phyloP scores from a whole-genome alignment of 2,329 filamentous ascomycete species.

The Alternaria rosae region DNA sequence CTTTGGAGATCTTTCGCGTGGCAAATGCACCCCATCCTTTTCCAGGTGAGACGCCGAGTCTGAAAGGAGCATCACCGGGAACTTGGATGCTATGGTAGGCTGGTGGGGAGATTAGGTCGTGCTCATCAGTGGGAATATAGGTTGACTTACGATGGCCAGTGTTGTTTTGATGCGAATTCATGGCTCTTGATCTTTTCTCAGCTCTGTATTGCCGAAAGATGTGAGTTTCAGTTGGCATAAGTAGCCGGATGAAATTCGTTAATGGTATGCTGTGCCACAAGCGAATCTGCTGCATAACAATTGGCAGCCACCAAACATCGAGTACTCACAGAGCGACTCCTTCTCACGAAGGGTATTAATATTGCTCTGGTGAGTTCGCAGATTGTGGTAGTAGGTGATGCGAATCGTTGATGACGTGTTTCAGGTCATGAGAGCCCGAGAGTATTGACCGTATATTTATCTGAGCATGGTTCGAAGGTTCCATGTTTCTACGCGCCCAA shows the following conservation, averaged over 20 bases:
- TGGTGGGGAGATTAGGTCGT: not conserved
- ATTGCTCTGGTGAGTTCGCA: no score
- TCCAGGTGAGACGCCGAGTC: slow-evolving; percentile 5
- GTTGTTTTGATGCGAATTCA: not conserved
- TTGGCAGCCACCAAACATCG: not conserved
- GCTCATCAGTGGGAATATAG: not conserved
- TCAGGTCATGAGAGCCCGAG: no score
- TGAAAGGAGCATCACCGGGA: slow-evolving; percentile 5
- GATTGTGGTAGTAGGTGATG: no score
- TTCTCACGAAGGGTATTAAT: no score
- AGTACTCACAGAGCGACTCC: no score
- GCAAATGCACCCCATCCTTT: slow-evolving; percentile 18
- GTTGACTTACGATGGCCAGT: not conserved
- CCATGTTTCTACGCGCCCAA: not conserved
- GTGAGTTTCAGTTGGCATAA: not conserved
- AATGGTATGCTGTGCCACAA: not conserved
- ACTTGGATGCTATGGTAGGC: slow-evolving; percentile 13
- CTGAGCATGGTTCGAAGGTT: no score
- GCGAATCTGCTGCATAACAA: not conserved
- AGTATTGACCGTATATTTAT: no score
- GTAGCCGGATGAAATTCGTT: not conserved
- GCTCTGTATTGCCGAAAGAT: not conserved
- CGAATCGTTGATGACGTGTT: no score
- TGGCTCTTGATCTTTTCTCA: not conserved
- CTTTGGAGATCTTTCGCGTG: slow-evolving; percentile 6